Conservation (phyloP, 225 moss, liverwort and hornwort genomes). For the Anthoceros angustus region DNA sequence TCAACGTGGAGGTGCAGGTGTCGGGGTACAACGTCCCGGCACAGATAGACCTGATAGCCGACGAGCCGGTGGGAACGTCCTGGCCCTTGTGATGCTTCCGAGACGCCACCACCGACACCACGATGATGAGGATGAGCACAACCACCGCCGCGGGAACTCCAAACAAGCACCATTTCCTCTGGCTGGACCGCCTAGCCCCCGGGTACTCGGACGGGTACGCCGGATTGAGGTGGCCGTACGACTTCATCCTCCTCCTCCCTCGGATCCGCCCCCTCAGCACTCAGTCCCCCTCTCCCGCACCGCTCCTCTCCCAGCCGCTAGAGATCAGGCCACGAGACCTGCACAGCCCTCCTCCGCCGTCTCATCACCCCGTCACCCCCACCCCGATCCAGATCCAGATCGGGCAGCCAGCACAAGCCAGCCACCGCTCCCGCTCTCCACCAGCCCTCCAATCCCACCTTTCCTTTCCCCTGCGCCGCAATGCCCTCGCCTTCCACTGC, state of each 20-base stretch:
- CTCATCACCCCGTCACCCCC: too few relatives aligned
- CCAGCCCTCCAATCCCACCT: too few relatives aligned
- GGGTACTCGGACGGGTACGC: not conserved
- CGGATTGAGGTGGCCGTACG: not conserved
- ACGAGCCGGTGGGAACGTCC: not conserved
- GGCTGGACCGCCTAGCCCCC: not conserved
- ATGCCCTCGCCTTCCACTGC: too few relatives aligned
- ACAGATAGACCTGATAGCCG: not conserved
- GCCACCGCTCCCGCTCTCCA: too few relatives aligned
- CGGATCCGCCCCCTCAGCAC: not conserved
- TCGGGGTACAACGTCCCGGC: not conserved
- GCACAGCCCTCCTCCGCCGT: too few relatives aligned
- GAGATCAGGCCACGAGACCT: too few relatives aligned
- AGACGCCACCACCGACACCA: not conserved
- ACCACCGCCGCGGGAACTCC: not conserved
- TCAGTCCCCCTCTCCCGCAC: not conserved
- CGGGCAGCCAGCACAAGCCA: too few relatives aligned
- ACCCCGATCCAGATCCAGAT: too few relatives aligned
- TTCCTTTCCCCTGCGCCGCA: too few relatives aligned
- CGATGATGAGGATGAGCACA: not conserved
- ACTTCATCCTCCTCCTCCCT: not conserved
- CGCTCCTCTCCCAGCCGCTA: too few relatives aligned
- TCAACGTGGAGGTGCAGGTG: not conserved
- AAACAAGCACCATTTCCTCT: not conserved
- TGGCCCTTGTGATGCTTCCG: not conserved